Evolutionary conservation across 345 rosid species (phyloP), one percentile per base, ranked within the genome.

Genomic region (Sonneratia caseolaris): DNA sequence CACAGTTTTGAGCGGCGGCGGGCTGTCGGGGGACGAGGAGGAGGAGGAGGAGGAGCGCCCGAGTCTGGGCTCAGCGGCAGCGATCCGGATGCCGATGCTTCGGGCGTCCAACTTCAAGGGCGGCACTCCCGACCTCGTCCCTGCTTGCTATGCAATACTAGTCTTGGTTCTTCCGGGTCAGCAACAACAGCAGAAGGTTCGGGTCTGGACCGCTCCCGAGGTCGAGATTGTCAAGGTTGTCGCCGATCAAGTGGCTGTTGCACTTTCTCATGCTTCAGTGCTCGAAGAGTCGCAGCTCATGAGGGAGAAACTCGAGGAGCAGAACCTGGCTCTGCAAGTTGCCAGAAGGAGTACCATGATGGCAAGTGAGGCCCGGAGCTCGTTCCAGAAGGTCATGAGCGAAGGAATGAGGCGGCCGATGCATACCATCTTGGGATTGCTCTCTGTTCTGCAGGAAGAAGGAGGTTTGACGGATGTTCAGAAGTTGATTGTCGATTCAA

Each of bases 211-310:
- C 78, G 79, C 78, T 71, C 92, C 85, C 70, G 98, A 90, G 73
- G 70, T 86, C 42, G 98, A 90, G 84, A 93, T 93, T 70, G 88
- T 90, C 42, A 84, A 93, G 70, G 98, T 87, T 55, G 98, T 93
- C 10, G 98, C 98, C 7, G 97, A 89, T 78, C 98, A 93, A 78
- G 97, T 93, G n/a, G 89, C 97, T 5, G 97, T 93, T 71, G 98
- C 98, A 37, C 81, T 93, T 65, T 91, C 96, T 74, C 98, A 93
- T 78, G 95, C 98, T 21, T 91, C 95, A 19, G 87, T 90, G 72
- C 91, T 93, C 9, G 98, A 93, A 67, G 98, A 93, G 76, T 93
- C 98, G 62, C 97, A 93, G 75, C 83, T 81, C 11, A 93, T 93
- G 89, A 89, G 97, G 78, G 93, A 89, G 78, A 83, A 86, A 78